Base-by-base conservation (phyloP, 257 asterid species). In the Lycium ferocissimum region DNA sequence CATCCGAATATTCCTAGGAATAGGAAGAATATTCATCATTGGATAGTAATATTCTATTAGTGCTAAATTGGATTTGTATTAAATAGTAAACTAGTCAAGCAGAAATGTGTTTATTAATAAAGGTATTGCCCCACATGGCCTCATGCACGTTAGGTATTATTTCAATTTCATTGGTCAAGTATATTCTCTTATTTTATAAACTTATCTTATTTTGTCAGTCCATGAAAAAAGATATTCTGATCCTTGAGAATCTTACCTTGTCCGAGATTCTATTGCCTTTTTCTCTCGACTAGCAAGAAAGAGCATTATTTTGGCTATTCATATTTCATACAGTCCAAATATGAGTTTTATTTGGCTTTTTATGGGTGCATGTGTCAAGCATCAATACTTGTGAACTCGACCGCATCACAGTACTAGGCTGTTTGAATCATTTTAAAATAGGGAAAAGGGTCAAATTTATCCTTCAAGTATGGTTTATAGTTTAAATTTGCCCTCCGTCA, bases 231-330 rank as follows among this genome's bases (percentile, higher is more conserved):
- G 71, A 90, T 92, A 86, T 84, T 87, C 84, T 61, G 85, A 86
- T 89, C 87, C 89, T 85, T 65, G 33, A 84, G 93, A 89, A 92
- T 91, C 93, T 89, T 88, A 62, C 78, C 54, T 83, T 81, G 78
- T 83, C 85, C 84, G 58, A 85, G 90, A 85, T 90, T 85, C 92
- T 76, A 49, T 49, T 49, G 62, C 9, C 7, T 75, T 75, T 49
- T 26, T 2, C 69, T 62, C 59, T 10, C 20, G 15, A 22, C 61
- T 49, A 75, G 5, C 61, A 9, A 9, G n/a, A 56, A 15, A 7
- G 66, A 7, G 67, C 49, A 63, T 89, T 9, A 54, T 79, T 61
- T 81, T 76, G 83, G 81, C 69, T 17, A 59, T 71, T 58, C 84
- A 72, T 57, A 63, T 69, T 40, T 71, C 79, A 40, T 40, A 38